Evolutionary conservation across 768 basidiomycete species (phyloP), one percentile per base, ranked within the genome.

Genomic region (Lactifluus hygrophoroides): DNA sequence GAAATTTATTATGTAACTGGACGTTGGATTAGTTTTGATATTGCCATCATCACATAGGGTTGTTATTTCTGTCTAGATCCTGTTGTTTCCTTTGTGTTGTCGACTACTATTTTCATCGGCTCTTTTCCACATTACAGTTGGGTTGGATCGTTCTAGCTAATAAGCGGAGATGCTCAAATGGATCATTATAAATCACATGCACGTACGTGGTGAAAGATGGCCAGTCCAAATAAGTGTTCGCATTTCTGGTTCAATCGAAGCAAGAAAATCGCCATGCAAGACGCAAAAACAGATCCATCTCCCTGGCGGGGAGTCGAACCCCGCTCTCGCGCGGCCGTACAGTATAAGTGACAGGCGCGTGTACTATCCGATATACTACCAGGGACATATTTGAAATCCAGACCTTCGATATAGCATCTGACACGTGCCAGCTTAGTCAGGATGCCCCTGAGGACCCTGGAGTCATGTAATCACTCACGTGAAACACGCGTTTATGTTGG

Each of bases 141-240:
- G 74, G 77, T 10, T 86, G 86, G 3, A 70, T 77, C 28, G 85
- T 80, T 8, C 84, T 84, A 6, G 88, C 28, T 43, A 34, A n/a
- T n/a, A n/a, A n/a, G n/a, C n/a, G n/a, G n/a, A n/a, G n/a, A n/a
- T n/a, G n/a, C n/a, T n/a, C n/a, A n/a, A n/a, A n/a, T n/a, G n/a
- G n/a, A n/a, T n/a, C n/a, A n/a, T n/a, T n/a, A n/a, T n/a, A n/a
- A n/a, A n/a, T n/a, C n/a, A n/a, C n/a, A n/a, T n/a, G n/a, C n/a
- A n/a, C n/a, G n/a, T n/a, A n/a, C n/a, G n/a, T n/a, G n/a, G n/a
- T 23, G 14, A 8, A 19, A 32, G 7, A 17, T n/a, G 25, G 16
- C n/a, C n/a, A n/a, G n/a, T n/a, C n/a, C n/a, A n/a, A n/a, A n/a
- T n/a, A n/a, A n/a, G n/a, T n/a, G n/a, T n/a, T n/a, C n/a, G n/a